Evolutionary conservation across 768 basidiomycete genomes (phyloP).

Genomic region (Mrakia hoshinonis): DNA sequence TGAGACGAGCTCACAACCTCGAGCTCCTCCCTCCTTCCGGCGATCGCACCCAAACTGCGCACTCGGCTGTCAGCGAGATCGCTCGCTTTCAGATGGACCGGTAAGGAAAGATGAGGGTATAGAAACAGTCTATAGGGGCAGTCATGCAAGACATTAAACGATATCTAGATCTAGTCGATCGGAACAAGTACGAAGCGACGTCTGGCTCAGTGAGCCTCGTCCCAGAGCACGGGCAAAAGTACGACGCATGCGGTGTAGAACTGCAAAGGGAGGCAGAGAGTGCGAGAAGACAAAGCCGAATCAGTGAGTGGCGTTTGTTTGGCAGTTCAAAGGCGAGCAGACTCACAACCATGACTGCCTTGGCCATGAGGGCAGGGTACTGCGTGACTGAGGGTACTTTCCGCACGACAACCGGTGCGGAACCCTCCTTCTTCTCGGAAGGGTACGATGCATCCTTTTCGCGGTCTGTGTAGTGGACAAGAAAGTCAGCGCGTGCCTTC

Average conservation of each 20-base stretch:
- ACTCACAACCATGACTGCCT: slow-evolving; percentile 64
- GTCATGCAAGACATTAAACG: no score
- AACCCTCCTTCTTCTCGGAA: slow-evolving; percentile 15
- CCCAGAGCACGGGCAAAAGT: slow-evolving; percentile 77
- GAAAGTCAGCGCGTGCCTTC: slow-evolving; percentile 14
- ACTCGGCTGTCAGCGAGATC: no score
- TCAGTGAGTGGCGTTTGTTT: background rate
- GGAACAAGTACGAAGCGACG: no score
- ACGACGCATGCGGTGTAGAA: slow-evolving; percentile 89
- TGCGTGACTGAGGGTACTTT: slow-evolving; percentile 49
- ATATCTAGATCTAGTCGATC: no score
- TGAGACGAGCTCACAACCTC: background rate
- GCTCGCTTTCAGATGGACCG: no score
- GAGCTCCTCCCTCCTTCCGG: no score
- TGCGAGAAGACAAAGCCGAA: slow-evolving; percentile 13
- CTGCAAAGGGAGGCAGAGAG: slow-evolving; percentile 42
- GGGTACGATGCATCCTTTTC: slow-evolving; percentile 7
- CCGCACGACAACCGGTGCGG: slow-evolving; percentile 6
- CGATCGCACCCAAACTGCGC: no score
- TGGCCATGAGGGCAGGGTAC: slow-evolving; percentile 60
- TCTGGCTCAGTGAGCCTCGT: slow-evolving; percentile 50
- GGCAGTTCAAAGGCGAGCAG: background rate
- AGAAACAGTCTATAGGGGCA: no score
- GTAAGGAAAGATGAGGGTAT: no score
- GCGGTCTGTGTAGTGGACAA: background rate